Evolutionary conservation across 2,329 filamentous ascomycete genomes (phyloP).

Genomic region (Claviceps sp.): DNA sequence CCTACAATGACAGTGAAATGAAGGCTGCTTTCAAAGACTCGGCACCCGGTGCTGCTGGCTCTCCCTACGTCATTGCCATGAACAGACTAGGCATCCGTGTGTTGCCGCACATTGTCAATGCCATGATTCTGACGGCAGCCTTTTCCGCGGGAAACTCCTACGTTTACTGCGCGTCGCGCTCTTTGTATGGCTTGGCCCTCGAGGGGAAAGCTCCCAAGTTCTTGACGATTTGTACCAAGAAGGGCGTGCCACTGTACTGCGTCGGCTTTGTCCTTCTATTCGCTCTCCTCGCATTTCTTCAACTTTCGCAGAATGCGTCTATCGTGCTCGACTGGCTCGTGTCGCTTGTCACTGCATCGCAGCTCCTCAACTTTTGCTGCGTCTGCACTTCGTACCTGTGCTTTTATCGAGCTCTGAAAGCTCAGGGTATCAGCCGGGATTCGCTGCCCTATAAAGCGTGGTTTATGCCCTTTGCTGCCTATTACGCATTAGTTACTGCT

Average conservation of each 20-base stretch:
- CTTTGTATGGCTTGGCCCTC: constrained; percentile 53
- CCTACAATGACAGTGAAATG: constrained; percentile 53
- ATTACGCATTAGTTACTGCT: constrained; percentile 48
- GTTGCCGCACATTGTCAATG: constrained; percentile 60
- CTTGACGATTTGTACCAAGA: constrained; percentile 45
- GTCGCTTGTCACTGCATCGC: constrained; percentile 55
- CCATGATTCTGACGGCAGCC: constrained; percentile 54
- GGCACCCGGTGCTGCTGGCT: constrained; percentile 54
- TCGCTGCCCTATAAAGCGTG: constrained; percentile 56
- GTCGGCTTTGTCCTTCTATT: constrained; percentile 53
- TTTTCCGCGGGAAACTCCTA: constrained; percentile 54
- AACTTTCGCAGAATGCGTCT: constrained; percentile 51
- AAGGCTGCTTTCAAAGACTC: constrained; percentile 43
- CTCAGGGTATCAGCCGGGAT: constrained; percentile 54
- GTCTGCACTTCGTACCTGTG: constrained; percentile 59
- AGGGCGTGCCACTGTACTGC: constrained; percentile 62
- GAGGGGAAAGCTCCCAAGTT: constrained; percentile 52
- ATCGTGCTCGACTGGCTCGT: constrained; percentile 63
- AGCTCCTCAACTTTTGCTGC: constrained; percentile 59
- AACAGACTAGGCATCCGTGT: constrained; percentile 47
- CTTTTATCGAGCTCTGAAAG: constrained; percentile 55
- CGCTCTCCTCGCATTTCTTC: constrained; percentile 58
- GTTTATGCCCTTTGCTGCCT: constrained; percentile 60
- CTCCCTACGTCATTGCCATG: constrained; percentile 56
- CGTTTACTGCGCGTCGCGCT: constrained; percentile 53